A percentile compares a stretch with the other conserved stretches of the same genome.
Conservation (phyloP, 495 filamentous ascomycete species). For the Talaromyces borbonicus region DNA sequence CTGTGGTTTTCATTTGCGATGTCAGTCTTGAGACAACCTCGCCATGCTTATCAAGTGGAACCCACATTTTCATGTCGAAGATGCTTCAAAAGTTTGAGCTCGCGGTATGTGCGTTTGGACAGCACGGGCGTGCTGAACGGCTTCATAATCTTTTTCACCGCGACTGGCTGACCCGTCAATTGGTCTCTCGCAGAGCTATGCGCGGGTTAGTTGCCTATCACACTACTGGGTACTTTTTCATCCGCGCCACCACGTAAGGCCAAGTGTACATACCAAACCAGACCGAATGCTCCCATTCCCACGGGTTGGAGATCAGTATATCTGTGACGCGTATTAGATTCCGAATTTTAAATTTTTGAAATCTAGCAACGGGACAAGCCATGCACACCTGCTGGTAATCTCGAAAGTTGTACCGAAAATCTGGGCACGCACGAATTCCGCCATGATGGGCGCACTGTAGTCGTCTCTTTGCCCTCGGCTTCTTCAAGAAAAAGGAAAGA, state of each 20-base stretch:
- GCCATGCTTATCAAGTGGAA: constrained; percentile 2
- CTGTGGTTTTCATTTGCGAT: constrained; percentile 35
- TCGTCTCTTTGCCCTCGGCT: neutral
- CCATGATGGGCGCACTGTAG: constrained; percentile 51
- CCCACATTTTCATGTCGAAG: constrained; percentile 90
- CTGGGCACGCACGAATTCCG: constrained; percentile 97
- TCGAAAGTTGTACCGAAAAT: constrained; percentile 99
- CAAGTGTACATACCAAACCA: constrained; percentile 73
- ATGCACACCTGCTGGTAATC: constrained; percentile 87
- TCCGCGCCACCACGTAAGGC: neutral
- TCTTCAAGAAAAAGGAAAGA: neutral
- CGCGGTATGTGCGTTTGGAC: constrained; percentile 93
- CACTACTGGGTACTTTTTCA: constrained; percentile 4
- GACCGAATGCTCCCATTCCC: constrained; percentile 96
- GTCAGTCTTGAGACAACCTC: neutral
- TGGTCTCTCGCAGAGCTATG: constrained; percentile 90
- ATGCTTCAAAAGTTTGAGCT: constrained; percentile 95
- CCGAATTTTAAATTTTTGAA: neutral
- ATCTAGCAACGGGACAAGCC: constrained; percentile 4
- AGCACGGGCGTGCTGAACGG: constrained; percentile 97
- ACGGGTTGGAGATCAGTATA: constrained; percentile 98
- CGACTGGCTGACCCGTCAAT: constrained; percentile 89
- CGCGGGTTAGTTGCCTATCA: neutral
- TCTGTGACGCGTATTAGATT: constrained; percentile 33
- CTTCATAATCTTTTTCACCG: constrained; percentile 99